A percentile compares a stretch with the other conserved stretches of the same genome.
phyloP scores from a whole-genome alignment of 2,329 filamentous ascomycete species.

The Fusarium marasasianum region DNA sequence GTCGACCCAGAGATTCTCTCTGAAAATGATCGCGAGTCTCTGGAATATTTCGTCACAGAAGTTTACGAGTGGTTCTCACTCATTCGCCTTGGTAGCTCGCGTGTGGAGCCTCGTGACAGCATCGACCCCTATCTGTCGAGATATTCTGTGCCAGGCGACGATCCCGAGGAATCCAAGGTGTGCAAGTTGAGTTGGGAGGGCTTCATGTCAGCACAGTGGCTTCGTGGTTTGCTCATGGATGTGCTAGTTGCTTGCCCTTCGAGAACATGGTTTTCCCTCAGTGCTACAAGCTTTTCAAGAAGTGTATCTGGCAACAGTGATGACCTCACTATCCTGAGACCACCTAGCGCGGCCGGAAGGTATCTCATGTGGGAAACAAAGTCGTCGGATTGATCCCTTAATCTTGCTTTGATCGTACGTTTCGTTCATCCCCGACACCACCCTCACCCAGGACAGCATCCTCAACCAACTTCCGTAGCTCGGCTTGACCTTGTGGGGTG shows the following conservation, averaged over 20 bases:
- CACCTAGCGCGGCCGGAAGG: conserved; percentile 58
- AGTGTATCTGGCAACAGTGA: conserved; percentile 55
- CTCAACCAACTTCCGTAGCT: conserved; percentile 80
- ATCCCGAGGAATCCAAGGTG: conserved; percentile 45
- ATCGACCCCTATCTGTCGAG: conserved; percentile 76
- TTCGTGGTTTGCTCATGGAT: conserved; percentile 58
- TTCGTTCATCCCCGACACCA: conserved; percentile 69
- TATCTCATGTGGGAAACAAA: conserved; percentile 70
- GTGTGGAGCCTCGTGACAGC: conserved; percentile 64
- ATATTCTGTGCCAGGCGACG: conserved; percentile 66
- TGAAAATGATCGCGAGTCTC: conserved; percentile 54
- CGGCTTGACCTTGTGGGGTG: conserved; percentile 79
- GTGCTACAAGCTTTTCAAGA: conserved; percentile 61
- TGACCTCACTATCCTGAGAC: conserved; percentile 65
- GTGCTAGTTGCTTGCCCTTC: conserved; percentile 55
- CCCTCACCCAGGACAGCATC: conserved; percentile 79
- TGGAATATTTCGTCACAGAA: conserved; percentile 71
- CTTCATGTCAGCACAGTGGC: conserved; percentile 64
- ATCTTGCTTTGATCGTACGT: conserved; percentile 68
- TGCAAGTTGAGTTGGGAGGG: conserved; percentile 69
- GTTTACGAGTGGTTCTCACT: conserved; percentile 81
- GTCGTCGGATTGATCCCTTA: conserved; percentile 55
- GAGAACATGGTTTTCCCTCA: conserved; percentile 65
- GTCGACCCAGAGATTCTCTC: conserved; percentile 44
- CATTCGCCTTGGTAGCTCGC: conserved; percentile 71